phyloP scores from a whole-genome alignment of 352 stramenopile genomes.

The Phytophthora sp. region DNA sequence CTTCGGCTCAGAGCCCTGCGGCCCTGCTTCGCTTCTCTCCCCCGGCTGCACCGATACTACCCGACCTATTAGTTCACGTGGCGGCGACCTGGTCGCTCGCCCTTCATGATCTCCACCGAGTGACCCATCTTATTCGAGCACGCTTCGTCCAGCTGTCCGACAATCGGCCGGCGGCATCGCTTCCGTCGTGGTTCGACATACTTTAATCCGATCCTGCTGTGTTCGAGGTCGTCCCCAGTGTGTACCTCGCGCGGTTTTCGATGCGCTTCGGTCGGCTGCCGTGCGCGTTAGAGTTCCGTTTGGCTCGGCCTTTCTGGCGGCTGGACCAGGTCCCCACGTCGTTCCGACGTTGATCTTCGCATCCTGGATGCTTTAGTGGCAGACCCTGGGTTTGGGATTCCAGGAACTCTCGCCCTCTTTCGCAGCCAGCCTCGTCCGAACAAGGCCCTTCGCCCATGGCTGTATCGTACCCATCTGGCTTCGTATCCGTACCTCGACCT shows the following conservation, averaged over 20 bases:
- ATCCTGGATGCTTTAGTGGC: slow-evolving; percentile 10
- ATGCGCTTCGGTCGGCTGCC: background rate
- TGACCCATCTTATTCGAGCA: slow-evolving; percentile 9
- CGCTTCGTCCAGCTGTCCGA: background rate
- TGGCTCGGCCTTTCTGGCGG: background rate
- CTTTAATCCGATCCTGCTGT: background rate
- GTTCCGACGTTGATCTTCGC: background rate
- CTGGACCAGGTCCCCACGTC: background rate
- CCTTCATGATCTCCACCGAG: background rate
- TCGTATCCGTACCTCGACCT: background rate
- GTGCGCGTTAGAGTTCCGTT: background rate
- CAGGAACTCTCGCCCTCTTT: slow-evolving; percentile 9
- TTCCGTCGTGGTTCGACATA: background rate
- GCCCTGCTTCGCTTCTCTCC: background rate
- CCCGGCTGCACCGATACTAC: background rate
- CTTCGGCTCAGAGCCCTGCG: background rate
- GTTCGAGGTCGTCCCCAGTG: background rate
- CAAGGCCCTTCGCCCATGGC: slow-evolving; percentile 12
- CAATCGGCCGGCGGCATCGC: background rate
- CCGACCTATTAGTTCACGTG: background rate
- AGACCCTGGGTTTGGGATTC: background rate
- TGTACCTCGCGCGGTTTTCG: background rate
- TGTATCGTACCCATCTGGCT: slow-evolving; percentile 11
- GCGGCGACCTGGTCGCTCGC: slow-evolving; percentile 14
- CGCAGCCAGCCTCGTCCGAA: slow-evolving; percentile 27